Evolutionary conservation across 2,329 filamentous ascomycete species (phyloP).

Genomic region (Boeremia lycopersici): DNA sequence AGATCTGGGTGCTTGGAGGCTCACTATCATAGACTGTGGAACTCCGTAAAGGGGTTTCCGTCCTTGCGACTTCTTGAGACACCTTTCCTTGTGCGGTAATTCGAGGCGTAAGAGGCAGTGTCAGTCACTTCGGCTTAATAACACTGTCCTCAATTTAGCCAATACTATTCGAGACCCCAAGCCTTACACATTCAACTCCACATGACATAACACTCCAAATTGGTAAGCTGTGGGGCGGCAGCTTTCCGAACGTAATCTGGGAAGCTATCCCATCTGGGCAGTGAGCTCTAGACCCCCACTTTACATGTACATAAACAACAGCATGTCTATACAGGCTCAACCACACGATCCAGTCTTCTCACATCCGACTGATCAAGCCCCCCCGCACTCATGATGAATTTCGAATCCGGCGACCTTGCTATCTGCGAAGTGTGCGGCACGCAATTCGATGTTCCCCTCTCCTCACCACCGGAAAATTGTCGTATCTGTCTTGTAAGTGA

Average conservation of each 20-base stretch:
- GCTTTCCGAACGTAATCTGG: slow-evolving; percentile 1
- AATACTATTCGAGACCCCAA: slow-evolving; percentile 3
- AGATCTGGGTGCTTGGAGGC: slow-evolving; percentile 78
- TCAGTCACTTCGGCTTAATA: not conserved
- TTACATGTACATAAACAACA: slow-evolving; percentile 12
- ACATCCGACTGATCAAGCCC: not conserved
- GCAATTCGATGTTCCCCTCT: slow-evolving; percentile 65
- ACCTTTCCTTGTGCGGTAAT: not conserved
- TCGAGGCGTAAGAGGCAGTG: not conserved
- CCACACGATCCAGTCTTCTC: not conserved
- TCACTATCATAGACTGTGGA: slow-evolving; percentile 50
- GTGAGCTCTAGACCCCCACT: slow-evolving; percentile 16
- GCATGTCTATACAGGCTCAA: not conserved
- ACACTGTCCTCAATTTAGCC: not conserved
- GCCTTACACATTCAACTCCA: slow-evolving; percentile 5
- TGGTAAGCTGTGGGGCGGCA: slow-evolving; percentile 16
- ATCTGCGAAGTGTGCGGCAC: slow-evolving; percentile 74
- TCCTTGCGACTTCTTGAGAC: not conserved
- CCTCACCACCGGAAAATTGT: slow-evolving; percentile 60
- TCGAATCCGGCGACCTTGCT: slow-evolving; percentile 52
- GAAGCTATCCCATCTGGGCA: slow-evolving; percentile 15
- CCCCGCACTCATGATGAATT: slow-evolving; percentile 29
- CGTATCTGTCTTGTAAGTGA: slow-evolving; percentile 72
- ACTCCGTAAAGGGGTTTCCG: not conserved
- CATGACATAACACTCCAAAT: not conserved